Percentiles rank a stretch among this genome's conserved stretches.
phyloP scores from a whole-genome alignment of 78 protist genomes.

The Dictyostelium discoideum region DNA sequence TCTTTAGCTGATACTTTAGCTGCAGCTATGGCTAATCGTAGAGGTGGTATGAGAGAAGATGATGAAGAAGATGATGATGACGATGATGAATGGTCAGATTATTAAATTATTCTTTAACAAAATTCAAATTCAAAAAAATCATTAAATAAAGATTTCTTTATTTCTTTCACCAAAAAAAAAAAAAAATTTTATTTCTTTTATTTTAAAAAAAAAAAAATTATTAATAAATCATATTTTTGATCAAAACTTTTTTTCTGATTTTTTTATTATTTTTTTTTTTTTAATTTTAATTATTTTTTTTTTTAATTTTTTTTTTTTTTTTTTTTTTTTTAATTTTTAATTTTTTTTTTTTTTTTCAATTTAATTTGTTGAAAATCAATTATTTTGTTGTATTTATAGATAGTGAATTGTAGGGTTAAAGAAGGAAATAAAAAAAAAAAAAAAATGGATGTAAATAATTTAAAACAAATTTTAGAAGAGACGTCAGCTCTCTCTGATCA shows the following conservation, averaged over 20 bases:
- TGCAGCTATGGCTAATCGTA: constrained; percentile 73
- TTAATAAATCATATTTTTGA: too few relatives aligned
- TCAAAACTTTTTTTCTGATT: not conserved
- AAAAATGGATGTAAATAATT: constrained; percentile 19
- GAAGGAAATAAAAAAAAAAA: not conserved
- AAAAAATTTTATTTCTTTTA: too few relatives aligned
- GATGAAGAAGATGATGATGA: constrained; percentile 81
- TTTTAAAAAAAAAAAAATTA: too few relatives aligned
- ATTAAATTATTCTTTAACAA: not conserved
- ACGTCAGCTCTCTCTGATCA: constrained; percentile 64
- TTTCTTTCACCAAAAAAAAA: not conserved
- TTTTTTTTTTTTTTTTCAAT: not conserved
- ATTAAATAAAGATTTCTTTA: not conserved
- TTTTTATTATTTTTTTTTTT: not conserved
- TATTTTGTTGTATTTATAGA: not conserved
- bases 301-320: not conserved
- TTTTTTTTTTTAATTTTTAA: not conserved
- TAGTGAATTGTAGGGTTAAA: not conserved
- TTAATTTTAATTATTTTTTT: not conserved
- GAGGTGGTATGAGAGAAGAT: constrained; percentile 81
- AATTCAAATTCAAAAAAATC: not conserved
- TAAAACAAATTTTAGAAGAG: constrained; percentile 24
- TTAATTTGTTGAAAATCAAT: not conserved
- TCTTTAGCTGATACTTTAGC: constrained; percentile 76
- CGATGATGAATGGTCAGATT: constrained; percentile 80